A percentile compares a stretch with the other conserved stretches of the same genome.
Evolutionary conservation across 257 asterid species (phyloP).

Genomic region (Fraxinus excelsior): DNA sequence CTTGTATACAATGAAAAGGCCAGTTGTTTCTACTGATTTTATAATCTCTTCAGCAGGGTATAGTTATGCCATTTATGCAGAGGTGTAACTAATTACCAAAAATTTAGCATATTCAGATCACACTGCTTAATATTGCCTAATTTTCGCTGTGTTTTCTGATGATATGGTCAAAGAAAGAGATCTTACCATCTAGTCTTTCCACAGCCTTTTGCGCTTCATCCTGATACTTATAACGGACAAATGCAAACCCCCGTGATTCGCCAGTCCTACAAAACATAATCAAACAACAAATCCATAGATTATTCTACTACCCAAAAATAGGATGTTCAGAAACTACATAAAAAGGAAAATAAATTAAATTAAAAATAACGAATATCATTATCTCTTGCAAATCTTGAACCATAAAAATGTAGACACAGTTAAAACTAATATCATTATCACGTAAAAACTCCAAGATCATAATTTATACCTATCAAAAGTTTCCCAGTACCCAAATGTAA

Average conservation of each 20-base stretch:
- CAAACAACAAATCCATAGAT: background rate
- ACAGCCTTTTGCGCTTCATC: conserved; percentile 46
- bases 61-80: background rate
- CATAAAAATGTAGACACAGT: background rate
- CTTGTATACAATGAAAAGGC: background rate
- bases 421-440: background rate
- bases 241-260: conserved; percentile 46
- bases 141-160: background rate
- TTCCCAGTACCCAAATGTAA: background rate
- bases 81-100: background rate
- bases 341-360: background rate
- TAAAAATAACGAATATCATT: background rate
- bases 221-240: conserved; percentile 39
- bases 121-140: background rate
- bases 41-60: background rate
- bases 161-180: background rate
- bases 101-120: background rate
- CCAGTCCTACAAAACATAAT: conserved; percentile 31
- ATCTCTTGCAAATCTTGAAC: background rate
- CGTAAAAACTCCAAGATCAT: background rate
- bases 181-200: conserved; percentile 39
- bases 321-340: background rate
- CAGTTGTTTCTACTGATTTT: background rate
- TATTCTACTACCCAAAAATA: background rate
- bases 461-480: background rate